phyloP scores from a whole-genome alignment of 2,329 filamentous ascomycete genomes.

The Fusarium haematococcum region DNA sequence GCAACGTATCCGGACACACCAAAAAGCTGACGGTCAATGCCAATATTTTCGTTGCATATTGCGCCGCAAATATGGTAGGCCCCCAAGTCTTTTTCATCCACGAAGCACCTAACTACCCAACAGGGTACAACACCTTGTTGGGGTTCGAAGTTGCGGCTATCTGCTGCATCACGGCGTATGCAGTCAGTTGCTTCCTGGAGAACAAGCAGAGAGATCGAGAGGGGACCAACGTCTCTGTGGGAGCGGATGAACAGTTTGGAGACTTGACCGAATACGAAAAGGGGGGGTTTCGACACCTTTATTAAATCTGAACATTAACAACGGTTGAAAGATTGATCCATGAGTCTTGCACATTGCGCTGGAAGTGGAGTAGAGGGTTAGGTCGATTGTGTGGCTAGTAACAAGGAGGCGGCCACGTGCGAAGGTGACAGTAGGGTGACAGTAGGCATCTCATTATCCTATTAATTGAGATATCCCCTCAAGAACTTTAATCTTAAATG shows the following conservation, averaged over 20 bases:
- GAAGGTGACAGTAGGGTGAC: background rate
- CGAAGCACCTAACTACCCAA: slow-evolving; percentile 59
- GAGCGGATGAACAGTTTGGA: background rate
- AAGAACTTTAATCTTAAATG: background rate
- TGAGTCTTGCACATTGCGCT: background rate
- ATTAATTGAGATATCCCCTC: background rate
- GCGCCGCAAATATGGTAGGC: slow-evolving; percentile 57
- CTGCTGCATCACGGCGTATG: background rate
- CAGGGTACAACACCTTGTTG: background rate
- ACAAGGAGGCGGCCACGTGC: background rate
- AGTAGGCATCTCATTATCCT: background rate
- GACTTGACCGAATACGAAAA: slow-evolving; percentile 13
- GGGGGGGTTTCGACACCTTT: slow-evolving; percentile 4
- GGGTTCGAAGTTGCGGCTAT: slow-evolving; percentile 8
- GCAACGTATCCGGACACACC: slow-evolving; percentile 40
- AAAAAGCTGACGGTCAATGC: slow-evolving; percentile 55
- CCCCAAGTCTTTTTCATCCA: slow-evolving; percentile 52
- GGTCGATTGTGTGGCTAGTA: background rate
- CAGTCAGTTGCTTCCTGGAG: background rate
- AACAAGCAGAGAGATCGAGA: background rate
- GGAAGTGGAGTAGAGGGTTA: background rate
- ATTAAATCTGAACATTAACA: background rate
- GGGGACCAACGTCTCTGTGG: background rate
- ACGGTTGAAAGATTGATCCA: background rate
- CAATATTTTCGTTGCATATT: slow-evolving; percentile 58